Evolutionary conservation across 163 green algal species (phyloP), one percentile per base, ranked within the genome.

Genomic region (Scenedesmus sp.): DNA sequence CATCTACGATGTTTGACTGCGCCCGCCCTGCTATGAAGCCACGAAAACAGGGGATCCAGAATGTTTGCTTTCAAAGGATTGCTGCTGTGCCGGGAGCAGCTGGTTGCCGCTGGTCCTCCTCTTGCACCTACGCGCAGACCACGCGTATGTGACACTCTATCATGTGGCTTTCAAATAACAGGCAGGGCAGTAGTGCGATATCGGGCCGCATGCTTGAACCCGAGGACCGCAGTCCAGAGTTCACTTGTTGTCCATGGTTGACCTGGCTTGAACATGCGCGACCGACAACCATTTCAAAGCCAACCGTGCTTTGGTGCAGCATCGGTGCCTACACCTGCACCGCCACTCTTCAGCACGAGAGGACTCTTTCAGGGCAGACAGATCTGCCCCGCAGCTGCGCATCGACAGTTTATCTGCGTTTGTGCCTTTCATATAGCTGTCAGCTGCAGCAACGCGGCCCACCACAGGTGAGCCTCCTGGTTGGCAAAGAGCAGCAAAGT

Each of bases 241-340:
- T 76, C 65, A 10, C 6, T 30, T 40, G 40, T 40, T 4, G 65
- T 76, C 65, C 65, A 76, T 76, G 65, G 65, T 76, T 76, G 30
- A 37, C 65, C 65, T 37, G 15, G 7, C 30, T 40, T 76, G 65
- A 76, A 40, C 30, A 76, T 9, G 30, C 3, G 65, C 30, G 65
- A 40, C 65, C 30, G 65, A 76, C 2, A 18, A 7, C 3, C 20
- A 3, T 18, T 20, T 3, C 24, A 76, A 76, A 24, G 22, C 7
- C 65, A 40, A 30, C 65, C 65, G 65, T 76, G 65, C 65, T 76
- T 72, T 76, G 65, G 65, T 76, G 65, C 65, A 76, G 65, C 65
- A 37, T 40, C 65, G 40, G 65, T 30, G 65, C 30, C 65, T 76
- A 76, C 65, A 76, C 65, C 65, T 76, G 65, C 65, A 76, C 65